A percentile compares a stretch with the other conserved stretches of the same genome.
Evolutionary conservation across 345 rosid genomes (phyloP).

Genomic region (Eucalyptus grandis): DNA sequence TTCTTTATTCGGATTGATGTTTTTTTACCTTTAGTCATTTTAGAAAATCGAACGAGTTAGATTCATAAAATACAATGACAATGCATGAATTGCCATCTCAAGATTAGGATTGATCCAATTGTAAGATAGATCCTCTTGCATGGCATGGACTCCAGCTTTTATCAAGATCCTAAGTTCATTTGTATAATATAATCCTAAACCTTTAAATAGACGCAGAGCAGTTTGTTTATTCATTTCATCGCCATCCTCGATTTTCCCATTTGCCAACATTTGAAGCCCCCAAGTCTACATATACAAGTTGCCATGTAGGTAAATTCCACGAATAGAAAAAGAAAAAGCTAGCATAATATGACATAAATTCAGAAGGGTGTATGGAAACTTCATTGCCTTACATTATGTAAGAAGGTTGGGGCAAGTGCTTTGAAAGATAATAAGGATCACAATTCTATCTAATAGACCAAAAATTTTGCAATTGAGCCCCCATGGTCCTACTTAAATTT

Average conservation of each 20-base stretch:
- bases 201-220: background rate
- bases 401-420: background rate
- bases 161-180: background rate
- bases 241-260: background rate
- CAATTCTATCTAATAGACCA: background rate
- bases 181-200: background rate
- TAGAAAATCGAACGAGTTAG: background rate
- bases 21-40: background rate
- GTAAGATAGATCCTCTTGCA: background rate
- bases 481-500: background rate
- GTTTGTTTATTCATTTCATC: rapidly evolving
- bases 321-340: background rate
- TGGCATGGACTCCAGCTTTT: background rate
- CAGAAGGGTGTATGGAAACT: background rate
- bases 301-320: background rate
- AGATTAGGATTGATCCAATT: background rate
- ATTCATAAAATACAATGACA: background rate
- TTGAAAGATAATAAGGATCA: background rate
- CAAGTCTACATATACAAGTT: no score
- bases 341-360: background rate
- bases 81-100: background rate
- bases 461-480: background rate
- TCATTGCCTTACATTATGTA: background rate
- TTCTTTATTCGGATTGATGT: background rate
- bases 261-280: background rate